Evolutionary conservation across 2,329 filamentous ascomycete genomes (phyloP), one percentile per base, ranked within the genome.

Genomic region (Onygena corvina): DNA sequence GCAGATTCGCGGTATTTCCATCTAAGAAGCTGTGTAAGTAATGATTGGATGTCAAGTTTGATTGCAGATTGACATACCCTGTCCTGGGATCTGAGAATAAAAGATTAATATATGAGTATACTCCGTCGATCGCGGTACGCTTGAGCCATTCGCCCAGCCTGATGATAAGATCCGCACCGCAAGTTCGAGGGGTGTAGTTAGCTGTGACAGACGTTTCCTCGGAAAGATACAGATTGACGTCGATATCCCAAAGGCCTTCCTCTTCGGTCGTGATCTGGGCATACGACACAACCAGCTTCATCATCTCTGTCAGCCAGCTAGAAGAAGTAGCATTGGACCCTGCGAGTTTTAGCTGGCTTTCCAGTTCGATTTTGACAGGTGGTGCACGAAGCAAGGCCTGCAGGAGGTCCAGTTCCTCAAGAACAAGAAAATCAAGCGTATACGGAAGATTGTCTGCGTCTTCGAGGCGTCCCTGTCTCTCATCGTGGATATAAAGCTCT

Each of bases 401-500:
- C 63, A 98, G 78, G 61, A 96, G 89, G 66, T 98, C 92, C 20
- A 98, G 74, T 65, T 96, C 89, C 65, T 98, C 92, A 5, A 96
- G 72, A 2, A 96, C 81, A 47, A 98, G 76, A 61, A 94, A 92
- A 66, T 98, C 92, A 20, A 98, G 74, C 1, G 89, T 94, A 66
- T 94, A 95, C 0, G 90, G 88, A n/a, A 98, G 74, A 35, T 82
- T 82, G 63, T 98, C 90, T 2, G 84, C 79, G 64, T 95, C 89
- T 64, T 94, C 89, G 29, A 96, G 69, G 31, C 90, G 81, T 49
- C 88, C 86, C 67, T 96, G 89, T 40, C 84, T 79, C 57, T 90
- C 86, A 55, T 86, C 81, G 49, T 84, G 76, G 57, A 96, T 86
- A 66, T 93, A 98, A 61, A 94, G 81, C 55, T 83, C 74, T 56